Evolutionary conservation across 1,139 yeast genomes (phyloP).

Genomic region (Suhomyces panamericanus): DNA sequence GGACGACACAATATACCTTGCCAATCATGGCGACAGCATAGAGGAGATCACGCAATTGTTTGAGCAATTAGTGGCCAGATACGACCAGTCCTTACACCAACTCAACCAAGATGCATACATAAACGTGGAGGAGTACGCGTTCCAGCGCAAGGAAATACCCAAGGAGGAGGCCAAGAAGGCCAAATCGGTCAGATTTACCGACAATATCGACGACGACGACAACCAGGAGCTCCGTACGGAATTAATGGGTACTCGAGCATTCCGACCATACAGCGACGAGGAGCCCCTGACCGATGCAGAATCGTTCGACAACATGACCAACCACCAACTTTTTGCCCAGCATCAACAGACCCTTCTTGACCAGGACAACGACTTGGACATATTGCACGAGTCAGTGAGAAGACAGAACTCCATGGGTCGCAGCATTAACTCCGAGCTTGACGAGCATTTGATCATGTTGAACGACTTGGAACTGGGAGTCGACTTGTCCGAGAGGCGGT

Average conservation of each 20-base stretch:
- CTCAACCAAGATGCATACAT: constrained; percentile 32
- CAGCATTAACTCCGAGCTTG: constrained; percentile 65
- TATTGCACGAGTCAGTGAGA: constrained; percentile 58
- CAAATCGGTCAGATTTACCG: constrained; percentile 59
- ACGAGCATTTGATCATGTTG: constrained; percentile 65
- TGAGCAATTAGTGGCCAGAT: constrained; percentile 15
- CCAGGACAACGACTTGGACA: constrained; percentile 65
- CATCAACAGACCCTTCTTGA: constrained; percentile 64
- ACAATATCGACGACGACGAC: constrained; percentile 30
- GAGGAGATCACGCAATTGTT: constrained; percentile 15
- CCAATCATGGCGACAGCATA: neutral
- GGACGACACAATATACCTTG: constrained; percentile 29
- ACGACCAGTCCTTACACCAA: constrained; percentile 22
- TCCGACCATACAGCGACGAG: constrained; percentile 19
- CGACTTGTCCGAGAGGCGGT: constrained; percentile 52
- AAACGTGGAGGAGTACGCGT: constrained; percentile 40
- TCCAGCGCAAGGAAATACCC: constrained; percentile 14
- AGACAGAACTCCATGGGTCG: constrained; percentile 67
- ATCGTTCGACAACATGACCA: constrained; percentile 34
- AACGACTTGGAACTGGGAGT: constrained; percentile 71
- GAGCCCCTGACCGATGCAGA: constrained; percentile 18
- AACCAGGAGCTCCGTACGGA: constrained; percentile 21
- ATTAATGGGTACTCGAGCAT: constrained; percentile 20
- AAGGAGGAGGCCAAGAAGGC: constrained; percentile 6
- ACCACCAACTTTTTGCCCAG: constrained; percentile 58